phyloP scores from a whole-genome alignment of 768 basidiomycete species.

The Sarcodon sp. region DNA sequence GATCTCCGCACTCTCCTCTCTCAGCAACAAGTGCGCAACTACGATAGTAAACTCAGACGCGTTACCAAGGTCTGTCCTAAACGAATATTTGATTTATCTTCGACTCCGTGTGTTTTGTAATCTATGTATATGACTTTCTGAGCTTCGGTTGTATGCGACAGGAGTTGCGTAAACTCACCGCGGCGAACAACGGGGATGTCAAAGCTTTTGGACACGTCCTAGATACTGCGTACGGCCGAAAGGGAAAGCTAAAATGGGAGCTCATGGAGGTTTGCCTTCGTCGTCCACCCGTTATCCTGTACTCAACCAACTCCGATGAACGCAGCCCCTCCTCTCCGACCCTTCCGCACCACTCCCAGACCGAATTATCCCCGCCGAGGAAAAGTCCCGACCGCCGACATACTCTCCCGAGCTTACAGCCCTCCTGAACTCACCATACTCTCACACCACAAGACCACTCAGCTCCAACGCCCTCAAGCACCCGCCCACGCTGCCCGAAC shows the following conservation, averaged over 20 bases:
- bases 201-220: slow-evolving; percentile 45
- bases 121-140: not conserved
- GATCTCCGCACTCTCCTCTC: slow-evolving; percentile 43
- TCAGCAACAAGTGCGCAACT: slow-evolving; percentile 15
- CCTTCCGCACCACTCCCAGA: slow-evolving; percentile 26
- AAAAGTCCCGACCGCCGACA: slow-evolving; percentile 46
- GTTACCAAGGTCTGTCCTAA: slow-evolving; percentile 32
- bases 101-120: no score
- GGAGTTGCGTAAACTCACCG: slow-evolving; percentile 39
- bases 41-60: slow-evolving; percentile 30
- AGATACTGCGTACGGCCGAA: slow-evolving; percentile 64
- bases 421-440: slow-evolving; percentile 40
- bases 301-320: not conserved
- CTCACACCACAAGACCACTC: slow-evolving; percentile 34
- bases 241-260: slow-evolving; percentile 58
- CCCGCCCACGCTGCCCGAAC: slow-evolving; percentile 46
- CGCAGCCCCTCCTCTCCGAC: slow-evolving; percentile 44
- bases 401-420: slow-evolving; percentile 52
- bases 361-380: slow-evolving; percentile 35
- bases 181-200: slow-evolving; percentile 36
- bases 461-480: slow-evolving; percentile 22
- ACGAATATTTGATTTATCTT: not conserved
- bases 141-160: slow-evolving; percentile 13
- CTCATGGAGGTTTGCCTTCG: slow-evolving; percentile 41
- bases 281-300: not conserved